Base-by-base conservation (phyloP, 768 basidiomycete genomes). In the Galerina sulciceps region DNA sequence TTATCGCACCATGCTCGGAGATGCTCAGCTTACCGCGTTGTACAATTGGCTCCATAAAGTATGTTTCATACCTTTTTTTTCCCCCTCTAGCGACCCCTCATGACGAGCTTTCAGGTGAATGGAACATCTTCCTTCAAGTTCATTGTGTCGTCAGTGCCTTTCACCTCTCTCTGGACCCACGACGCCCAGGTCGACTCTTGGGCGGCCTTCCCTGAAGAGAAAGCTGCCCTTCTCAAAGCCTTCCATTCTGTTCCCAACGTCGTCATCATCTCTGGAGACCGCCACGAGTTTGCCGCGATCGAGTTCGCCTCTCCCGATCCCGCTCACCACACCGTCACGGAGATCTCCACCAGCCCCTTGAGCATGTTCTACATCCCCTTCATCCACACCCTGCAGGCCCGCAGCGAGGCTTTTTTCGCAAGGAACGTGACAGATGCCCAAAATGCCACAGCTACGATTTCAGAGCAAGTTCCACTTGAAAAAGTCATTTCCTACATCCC, bases 251-350 rank as follows among this genome's bases (percentile, higher is more conserved):
- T 91, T 10, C 87, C 89, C 0, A 91, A 92, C 64, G 83, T 90
- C 45, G 73, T 88, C 66, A 68, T 92, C 50, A 72, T 92, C 44
- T 86, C 85, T 2, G 90, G 90, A 8, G 91, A 91, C 68, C 79
- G 90, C 18, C 91, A 93, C 69, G 90, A 92, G 72, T 92, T 91
- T 65, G 90, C 90, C 1, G 84, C 83, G 4, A 80, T 91, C 62
- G 84, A 88, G 71, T 88, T 85, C 69, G 78, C 76, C 53, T 65
- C 77, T 57, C 60, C 70, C 43, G 67, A 75, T 59, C 55, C 69
- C 52, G 51, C 69, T 42, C 62, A 71, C 5, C 75, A 85, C 60
- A 62, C 75, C 8, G 77, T 90, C 23, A 71, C 76, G 43, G 91
- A 92, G 67, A 79, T 91, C 58, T 89, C 87, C 20, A 90, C 89